These are phyloP conservation scores for Acorus calamus DNA, from an alignment of 106 monocot genomes.

Conservation along the genomic window DNA sequence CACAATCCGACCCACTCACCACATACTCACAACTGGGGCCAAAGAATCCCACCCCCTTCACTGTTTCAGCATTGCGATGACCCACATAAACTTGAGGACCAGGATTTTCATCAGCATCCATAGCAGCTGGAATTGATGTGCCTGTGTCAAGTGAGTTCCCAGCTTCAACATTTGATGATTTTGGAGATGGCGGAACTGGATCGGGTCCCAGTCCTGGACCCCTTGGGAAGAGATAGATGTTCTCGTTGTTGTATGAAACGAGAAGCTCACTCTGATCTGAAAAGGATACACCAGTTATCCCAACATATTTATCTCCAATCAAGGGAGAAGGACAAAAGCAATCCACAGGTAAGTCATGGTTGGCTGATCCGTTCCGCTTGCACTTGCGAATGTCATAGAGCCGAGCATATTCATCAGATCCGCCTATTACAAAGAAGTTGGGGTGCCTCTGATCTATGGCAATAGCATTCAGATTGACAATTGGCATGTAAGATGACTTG, in stretches of 20 bases:
- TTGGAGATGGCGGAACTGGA: constrained; percentile 13
- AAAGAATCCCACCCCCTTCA: constrained; percentile 82
- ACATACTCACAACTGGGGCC: constrained; percentile 91
- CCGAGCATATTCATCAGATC: constrained; percentile 66
- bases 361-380: constrained; percentile 34
- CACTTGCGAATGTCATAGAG: constrained; percentile 79
- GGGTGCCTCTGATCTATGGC: constrained; percentile 64
- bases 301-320: constrained; percentile 43
- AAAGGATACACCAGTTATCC: constrained; percentile 81
- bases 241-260: constrained; percentile 56
- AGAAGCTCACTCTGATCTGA: constrained; percentile 78
- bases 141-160: not conserved
- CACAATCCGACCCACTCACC: constrained; percentile 92
- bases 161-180: constrained; percentile 1
- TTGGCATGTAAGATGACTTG: constrained; percentile 6
- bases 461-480: constrained; percentile 66
- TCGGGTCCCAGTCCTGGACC: constrained; percentile 54
- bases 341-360: constrained; percentile 27
- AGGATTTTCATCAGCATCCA: constrained; percentile 1
- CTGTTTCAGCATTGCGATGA: constrained; percentile 61
- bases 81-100: constrained; percentile 41
- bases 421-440: constrained; percentile 56
- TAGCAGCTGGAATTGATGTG: constrained; percentile 2
- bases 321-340: constrained; percentile 74
- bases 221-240: constrained; percentile 78